A percentile compares a stretch with the other conserved stretches of the same genome.
These are phyloP conservation scores for Curvularia lunata DNA, from an alignment of 2,329 filamentous ascomycete genomes.

Conservation along the genomic window DNA sequence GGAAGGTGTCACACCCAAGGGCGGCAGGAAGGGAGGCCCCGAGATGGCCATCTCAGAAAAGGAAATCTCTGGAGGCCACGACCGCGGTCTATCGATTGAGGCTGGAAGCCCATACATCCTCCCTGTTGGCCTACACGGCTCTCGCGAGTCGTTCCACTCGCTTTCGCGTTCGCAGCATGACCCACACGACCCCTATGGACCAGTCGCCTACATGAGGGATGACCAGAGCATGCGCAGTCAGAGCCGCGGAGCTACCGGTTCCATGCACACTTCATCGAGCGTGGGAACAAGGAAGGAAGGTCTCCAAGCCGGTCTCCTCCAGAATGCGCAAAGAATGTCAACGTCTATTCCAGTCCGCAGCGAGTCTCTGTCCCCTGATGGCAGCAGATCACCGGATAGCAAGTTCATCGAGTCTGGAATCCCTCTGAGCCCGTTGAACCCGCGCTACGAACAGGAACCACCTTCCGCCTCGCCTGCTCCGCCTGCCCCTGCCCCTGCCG, in stretches of 20 bases:
- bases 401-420: conserved; percentile 44
- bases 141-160: conserved; percentile 84
- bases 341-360: conserved; percentile 56
- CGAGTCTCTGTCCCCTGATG: conserved; percentile 47
- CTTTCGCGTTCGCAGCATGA: conserved; percentile 76
- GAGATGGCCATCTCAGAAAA: conserved; percentile 67
- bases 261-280: conserved; percentile 60
- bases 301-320: conserved; percentile 59
- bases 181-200: conserved; percentile 84
- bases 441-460: conserved; percentile 26
- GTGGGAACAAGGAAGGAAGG: conserved; percentile 54
- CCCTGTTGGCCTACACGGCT: conserved; percentile 79
- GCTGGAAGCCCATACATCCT: conserved; percentile 88
- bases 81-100: conserved; percentile 64
- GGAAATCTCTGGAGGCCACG: conserved; percentile 40
- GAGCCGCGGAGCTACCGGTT: conserved; percentile 47
- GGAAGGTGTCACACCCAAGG: conserved; percentile 56
- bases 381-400: conserved; percentile 41
- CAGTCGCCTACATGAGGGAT: conserved; percentile 63
- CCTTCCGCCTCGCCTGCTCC: conserved; percentile 15
- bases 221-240: conserved; percentile 46
- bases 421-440: conserved; percentile 40
- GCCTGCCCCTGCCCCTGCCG: too few species aligned
- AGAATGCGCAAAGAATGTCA: conserved; percentile 65
- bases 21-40: conserved; percentile 45